Evolutionary conservation across 768 basidiomycete species (phyloP), one percentile per base, ranked within the genome.

Genomic region (Collybia sordida): DNA sequence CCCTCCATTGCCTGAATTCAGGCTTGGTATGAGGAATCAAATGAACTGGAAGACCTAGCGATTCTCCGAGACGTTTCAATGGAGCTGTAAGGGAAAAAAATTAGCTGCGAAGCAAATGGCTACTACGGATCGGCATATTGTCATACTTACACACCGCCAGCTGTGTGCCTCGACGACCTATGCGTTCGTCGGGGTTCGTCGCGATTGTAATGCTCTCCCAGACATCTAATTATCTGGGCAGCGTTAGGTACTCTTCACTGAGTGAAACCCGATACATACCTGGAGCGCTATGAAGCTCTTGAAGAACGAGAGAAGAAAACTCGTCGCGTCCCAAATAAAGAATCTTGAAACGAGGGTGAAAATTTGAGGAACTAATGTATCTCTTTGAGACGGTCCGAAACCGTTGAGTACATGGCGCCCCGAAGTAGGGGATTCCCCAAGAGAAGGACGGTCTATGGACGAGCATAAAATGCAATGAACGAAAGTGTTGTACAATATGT

Each of bases 311-410:
- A 60, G 87, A 88, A 1, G 93, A 96, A 66, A 96, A 96, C 59
- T 85, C 81, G 64, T 95, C 93, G 15, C 91, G 87, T 44, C 94
- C 94, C 62, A 92, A 81, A 65, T 92, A 96, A 5, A 97, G 75
- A 36, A 97, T 79, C n/a, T 83, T 79, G 63, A 91, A 87, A 4
- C 72, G 35, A 27, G 45, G 45, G 72, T 18, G 56, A 35, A 21
- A 24, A 17, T 8, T 22, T 22, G 25, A 42, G 39, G 39, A 40
- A 15, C n/a, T 40, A 3, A 19, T 11, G 22, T 3, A 6, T 15
- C 39, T 40, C 8, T 12, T 31, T 31, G 31, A 11, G 3, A 31
- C 9, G 11, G 9, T 7, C 14, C 3, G 31, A 3, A 31, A 31
- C 31, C 9, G 31, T 31, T 12, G 31, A 31, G 31, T 12, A 7